These are phyloP conservation scores for Boletus pseudopeckii DNA, from an alignment of 768 basidiomycete genomes.

Conservation along the genomic window DNA sequence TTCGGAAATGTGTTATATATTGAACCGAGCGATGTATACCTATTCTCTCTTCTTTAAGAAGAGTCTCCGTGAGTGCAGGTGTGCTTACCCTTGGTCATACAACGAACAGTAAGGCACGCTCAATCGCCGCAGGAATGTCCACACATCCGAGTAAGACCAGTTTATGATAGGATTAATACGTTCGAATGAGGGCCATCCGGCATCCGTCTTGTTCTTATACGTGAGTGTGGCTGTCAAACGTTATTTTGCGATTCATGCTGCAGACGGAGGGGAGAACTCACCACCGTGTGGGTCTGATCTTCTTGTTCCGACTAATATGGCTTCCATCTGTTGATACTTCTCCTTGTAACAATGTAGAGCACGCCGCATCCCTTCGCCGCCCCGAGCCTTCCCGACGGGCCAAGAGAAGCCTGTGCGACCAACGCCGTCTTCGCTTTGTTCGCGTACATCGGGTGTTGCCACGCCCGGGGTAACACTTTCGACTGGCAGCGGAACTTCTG, in stretches of 20 bases:
- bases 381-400: slow-evolving; percentile 52
- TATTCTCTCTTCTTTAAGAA: slow-evolving; percentile 27
- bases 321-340: slow-evolving; percentile 61
- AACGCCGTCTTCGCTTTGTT: slow-evolving; percentile 4
- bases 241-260: neutral
- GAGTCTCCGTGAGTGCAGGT: neutral
- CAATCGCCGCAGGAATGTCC: slow-evolving; percentile 76
- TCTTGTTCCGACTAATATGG: slow-evolving; percentile 87
- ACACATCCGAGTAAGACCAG: slow-evolving; percentile 89
- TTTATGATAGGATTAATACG: slow-evolving; percentile 95
- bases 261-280: slow-evolving; percentile 38
- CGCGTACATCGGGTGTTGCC: slow-evolving; percentile 15
- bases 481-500: slow-evolving; percentile 44
- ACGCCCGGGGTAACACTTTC: slow-evolving; percentile 45
- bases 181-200: slow-evolving; percentile 85
- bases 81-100: slow-evolving; percentile 84
- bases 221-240: slow-evolving; percentile 59
- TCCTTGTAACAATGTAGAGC: slow-evolving; percentile 74
- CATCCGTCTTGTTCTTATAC: slow-evolving; percentile 77
- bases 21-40: slow-evolving; percentile 97
- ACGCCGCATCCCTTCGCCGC: slow-evolving; percentile 71
- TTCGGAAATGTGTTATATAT: slow-evolving; percentile 94
- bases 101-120: slow-evolving; percentile 82
- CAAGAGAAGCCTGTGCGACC: slow-evolving; percentile 23
- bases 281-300: slow-evolving; percentile 92